These are phyloP conservation scores for Cyclaneusma minus DNA, from an alignment of 2,329 filamentous ascomycete species.

Conservation along the genomic window DNA sequence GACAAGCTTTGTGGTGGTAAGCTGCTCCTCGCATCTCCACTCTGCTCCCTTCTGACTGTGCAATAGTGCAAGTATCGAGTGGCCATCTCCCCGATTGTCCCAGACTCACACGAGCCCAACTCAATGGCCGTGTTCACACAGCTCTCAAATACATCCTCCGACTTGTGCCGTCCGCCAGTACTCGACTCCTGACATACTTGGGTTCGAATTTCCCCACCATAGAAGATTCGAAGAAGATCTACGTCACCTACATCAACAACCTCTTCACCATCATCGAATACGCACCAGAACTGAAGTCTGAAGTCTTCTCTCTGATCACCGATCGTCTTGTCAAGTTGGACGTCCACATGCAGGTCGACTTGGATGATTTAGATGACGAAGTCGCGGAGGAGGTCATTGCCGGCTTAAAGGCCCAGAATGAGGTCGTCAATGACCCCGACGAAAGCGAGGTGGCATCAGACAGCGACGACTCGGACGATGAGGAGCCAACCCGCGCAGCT, in stretches of 20 bases:
- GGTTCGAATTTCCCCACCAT: conserved; percentile 58
- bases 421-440: conserved; percentile 29
- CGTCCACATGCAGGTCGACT: conserved; percentile 83
- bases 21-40: conserved; percentile 11
- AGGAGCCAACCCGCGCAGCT: conserved; percentile 47
- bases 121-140: conserved; percentile 61
- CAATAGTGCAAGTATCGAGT: conserved; percentile 20
- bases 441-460: conserved; percentile 56
- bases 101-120: conserved; percentile 42
- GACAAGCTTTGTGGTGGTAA: conserved; percentile 51
- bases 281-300: conserved; percentile 59
- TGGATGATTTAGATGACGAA: conserved; percentile 87
- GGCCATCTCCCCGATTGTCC: conserved; percentile 26
- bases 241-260: conserved; percentile 80
- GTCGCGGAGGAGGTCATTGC: conserved; percentile 40
- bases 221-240: conserved; percentile 61
- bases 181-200: conserved; percentile 52
- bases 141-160: conserved; percentile 61
- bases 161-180: conserved; percentile 66
- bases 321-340: conserved; percentile 87
- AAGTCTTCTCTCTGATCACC: conserved; percentile 70
- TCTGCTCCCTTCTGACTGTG: conserved; percentile 28
- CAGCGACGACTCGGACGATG: conserved; percentile 54
- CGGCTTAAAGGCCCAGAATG: no score
- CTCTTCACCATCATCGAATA: conserved; percentile 65